These are phyloP conservation scores for Trichoderma atroviride DNA, from an alignment of 2,329 filamentous ascomycete genomes.

Conservation along the genomic window DNA sequence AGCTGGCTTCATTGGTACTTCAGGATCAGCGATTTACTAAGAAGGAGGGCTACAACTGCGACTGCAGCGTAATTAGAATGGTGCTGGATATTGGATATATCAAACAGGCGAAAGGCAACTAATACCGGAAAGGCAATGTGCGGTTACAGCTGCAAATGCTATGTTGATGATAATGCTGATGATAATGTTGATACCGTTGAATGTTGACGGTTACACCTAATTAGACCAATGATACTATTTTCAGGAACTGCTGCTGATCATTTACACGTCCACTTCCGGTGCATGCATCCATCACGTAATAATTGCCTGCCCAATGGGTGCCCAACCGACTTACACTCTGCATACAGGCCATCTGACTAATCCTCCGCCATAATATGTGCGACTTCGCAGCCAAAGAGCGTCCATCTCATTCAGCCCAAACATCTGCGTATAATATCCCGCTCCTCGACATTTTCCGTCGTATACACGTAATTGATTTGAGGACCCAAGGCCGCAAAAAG, in stretches of 20 bases:
- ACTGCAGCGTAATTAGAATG: too few species aligned
- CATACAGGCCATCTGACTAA: background rate
- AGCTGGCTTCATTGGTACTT: background rate
- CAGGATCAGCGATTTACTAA: background rate
- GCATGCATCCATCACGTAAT: background rate
- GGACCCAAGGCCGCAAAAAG: background rate
- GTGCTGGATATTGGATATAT: background rate
- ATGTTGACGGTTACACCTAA: background rate
- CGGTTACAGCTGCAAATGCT: background rate
- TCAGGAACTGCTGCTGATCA: background rate
- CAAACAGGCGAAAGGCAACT: background rate
- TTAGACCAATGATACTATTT: background rate
- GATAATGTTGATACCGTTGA: too few species aligned
- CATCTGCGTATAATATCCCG: background rate
- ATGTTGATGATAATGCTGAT: background rate
- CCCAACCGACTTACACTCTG: background rate
- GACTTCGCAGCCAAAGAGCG: background rate
- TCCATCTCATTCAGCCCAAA: background rate
- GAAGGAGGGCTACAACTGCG: background rate
- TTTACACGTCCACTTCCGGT: background rate
- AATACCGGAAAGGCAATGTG: background rate
- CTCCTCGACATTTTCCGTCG: background rate
- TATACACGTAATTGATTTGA: background rate
- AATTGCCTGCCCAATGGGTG: background rate
- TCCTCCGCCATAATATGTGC: background rate